phyloP scores from a whole-genome alignment of 2,329 filamentous ascomycete species.

The Alternaria hordeiaustralica region DNA sequence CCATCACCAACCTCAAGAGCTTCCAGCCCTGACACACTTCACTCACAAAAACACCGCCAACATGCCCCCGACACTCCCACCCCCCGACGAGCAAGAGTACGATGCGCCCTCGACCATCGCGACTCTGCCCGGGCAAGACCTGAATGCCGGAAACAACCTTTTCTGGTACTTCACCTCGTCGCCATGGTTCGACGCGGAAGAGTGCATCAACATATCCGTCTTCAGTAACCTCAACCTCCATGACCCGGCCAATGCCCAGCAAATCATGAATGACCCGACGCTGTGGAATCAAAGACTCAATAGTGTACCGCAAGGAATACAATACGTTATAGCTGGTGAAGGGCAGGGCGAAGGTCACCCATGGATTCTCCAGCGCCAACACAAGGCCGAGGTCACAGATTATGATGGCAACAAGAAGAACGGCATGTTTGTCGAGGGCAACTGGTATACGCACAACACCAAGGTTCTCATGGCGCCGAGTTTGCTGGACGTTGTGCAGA shows the following conservation, averaged over 20 bases:
- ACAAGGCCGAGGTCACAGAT: constrained; percentile 35
- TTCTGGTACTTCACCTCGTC: constrained; percentile 68
- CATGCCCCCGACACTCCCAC: constrained; percentile 38
- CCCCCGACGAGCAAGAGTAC: constrained; percentile 44
- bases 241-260: constrained; percentile 51
- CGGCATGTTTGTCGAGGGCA: constrained; percentile 61
- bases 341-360: constrained; percentile 60
- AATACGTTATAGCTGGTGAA: constrained; percentile 66
- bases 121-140: constrained; percentile 27
- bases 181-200: constrained; percentile 67
- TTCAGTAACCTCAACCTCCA: constrained; percentile 59
- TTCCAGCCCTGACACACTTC: background rate
- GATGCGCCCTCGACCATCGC: constrained; percentile 30
- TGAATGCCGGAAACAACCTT: constrained; percentile 48
- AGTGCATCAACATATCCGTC: constrained; percentile 64
- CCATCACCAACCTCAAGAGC: constrained; percentile 3
- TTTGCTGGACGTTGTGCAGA: constrained; percentile 63
- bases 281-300: constrained; percentile 63
- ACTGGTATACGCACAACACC: constrained; percentile 67
- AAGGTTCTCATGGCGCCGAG: constrained; percentile 68
- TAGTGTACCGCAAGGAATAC: constrained; percentile 59
- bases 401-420: constrained; percentile 47
- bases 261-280: constrained; percentile 61
- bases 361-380: constrained; percentile 68
- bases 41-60: constrained; percentile 10